These are phyloP conservation scores for Clarireedia homoeocarpa DNA, from an alignment of 2,329 filamentous ascomycete species.

Conservation along the genomic window DNA sequence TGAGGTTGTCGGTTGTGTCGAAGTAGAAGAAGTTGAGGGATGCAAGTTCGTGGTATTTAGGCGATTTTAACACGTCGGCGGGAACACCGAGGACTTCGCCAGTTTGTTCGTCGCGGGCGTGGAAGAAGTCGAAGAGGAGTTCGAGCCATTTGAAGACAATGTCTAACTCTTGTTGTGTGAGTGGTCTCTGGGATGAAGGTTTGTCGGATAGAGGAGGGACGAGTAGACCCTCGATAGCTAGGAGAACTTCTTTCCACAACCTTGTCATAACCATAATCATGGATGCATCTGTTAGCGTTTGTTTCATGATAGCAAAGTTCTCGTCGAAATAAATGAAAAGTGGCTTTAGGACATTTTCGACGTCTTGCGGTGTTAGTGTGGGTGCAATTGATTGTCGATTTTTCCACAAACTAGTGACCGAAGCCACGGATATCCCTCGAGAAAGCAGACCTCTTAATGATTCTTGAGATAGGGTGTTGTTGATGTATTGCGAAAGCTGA, in stretches of 20 bases:
- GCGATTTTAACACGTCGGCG: slow-evolving; percentile 84
- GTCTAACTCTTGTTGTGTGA: slow-evolving; percentile 83
- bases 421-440: slow-evolving; percentile 60
- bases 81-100: slow-evolving; percentile 83
- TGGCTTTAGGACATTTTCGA: slow-evolving; percentile 73
- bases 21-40: slow-evolving; percentile 99
- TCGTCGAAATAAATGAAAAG: slow-evolving; percentile 95
- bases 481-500: slow-evolving; percentile 87
- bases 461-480: slow-evolving; percentile 75
- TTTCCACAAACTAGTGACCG: slow-evolving; percentile 63
- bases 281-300: slow-evolving; percentile 87
- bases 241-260: slow-evolving; percentile 93
- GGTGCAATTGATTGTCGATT: slow-evolving; percentile 48
- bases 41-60: slow-evolving; percentile 96
- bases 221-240: slow-evolving; percentile 81
- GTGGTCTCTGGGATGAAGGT: slow-evolving; percentile 72
- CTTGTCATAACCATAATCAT: slow-evolving; percentile 98
- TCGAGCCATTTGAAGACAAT: slow-evolving; percentile 93
- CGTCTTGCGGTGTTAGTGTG: slow-evolving; percentile 60
- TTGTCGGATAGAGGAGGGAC: slow-evolving; percentile 95
- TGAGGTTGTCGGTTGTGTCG: slow-evolving; percentile 80
- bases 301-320: slow-evolving; percentile 98
- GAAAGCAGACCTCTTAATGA: slow-evolving; percentile 69
- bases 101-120: slow-evolving; percentile 77
- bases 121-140: slow-evolving; percentile 88